Percentiles rank a stretch among this genome's conserved stretches.
Conservation (phyloP, 2,329 filamentous ascomycete genomes). For the Aspergillus sp. region DNA sequence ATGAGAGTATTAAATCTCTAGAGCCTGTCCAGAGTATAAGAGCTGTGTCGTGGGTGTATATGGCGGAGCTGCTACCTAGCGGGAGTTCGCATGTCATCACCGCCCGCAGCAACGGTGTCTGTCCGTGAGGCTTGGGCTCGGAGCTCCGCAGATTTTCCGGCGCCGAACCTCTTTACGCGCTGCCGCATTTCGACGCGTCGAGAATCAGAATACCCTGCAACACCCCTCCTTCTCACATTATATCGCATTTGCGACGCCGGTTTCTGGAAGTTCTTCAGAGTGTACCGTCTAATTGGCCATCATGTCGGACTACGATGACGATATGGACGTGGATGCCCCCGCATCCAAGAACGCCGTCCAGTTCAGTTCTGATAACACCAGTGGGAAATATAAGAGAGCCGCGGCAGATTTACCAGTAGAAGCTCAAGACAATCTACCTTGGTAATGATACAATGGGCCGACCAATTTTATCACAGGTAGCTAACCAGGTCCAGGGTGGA, state of each 20-base stretch:
- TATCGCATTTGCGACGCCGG: background rate
- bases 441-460: constrained; percentile 53
- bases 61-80: constrained; percentile 18
- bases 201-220: constrained; percentile 5
- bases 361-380: constrained; percentile 72
- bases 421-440: constrained; percentile 89
- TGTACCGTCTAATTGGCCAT: background rate
- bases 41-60: constrained; percentile 11
- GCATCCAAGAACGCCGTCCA: constrained; percentile 51
- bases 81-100: constrained; percentile 16
- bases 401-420: constrained; percentile 91
- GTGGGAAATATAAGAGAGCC: constrained; percentile 81
- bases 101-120: background rate
- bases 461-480: background rate
- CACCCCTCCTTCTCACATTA: background rate
- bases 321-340: constrained; percentile 66
- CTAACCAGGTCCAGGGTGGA: constrained; percentile 68
- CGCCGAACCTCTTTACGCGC: constrained; percentile 44
- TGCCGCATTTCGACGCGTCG: constrained; percentile 31
- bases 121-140: constrained; percentile 26
- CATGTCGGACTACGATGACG: constrained; percentile 61
- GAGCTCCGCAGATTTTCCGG: constrained; percentile 37
- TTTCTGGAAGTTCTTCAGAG: background rate
- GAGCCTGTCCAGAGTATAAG: constrained; percentile 23
- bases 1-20: constrained; percentile 14